phyloP scores from a whole-genome alignment of 2,329 filamentous ascomycete genomes.

The Davidsoniella neocaledoniae region DNA sequence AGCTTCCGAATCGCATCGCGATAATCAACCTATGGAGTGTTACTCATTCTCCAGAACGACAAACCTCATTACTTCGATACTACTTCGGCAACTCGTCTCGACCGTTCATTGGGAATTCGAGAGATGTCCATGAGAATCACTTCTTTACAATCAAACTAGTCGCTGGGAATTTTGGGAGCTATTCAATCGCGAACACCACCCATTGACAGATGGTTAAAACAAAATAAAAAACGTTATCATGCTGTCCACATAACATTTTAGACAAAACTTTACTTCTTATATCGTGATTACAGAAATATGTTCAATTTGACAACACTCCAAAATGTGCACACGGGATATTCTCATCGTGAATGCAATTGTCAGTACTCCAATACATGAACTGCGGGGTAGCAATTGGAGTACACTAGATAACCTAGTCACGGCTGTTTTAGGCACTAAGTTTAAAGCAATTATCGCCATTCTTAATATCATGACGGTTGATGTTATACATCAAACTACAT shows the following conservation, averaged over 20 bases:
- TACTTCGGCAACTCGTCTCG: constrained; percentile 5
- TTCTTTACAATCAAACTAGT: constrained; percentile 10
- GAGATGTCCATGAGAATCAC: constrained; percentile 11
- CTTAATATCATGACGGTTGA: too few species aligned
- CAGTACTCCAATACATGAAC: too few species aligned
- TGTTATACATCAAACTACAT: background rate
- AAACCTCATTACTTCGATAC: background rate
- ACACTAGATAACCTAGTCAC: too few species aligned
- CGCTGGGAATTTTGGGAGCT: constrained; percentile 8
- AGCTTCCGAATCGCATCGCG: background rate
- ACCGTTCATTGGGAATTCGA: constrained; percentile 8
- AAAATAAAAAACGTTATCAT: constrained; percentile 4
- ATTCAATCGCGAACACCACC: constrained; percentile 7
- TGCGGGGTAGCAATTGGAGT: too few species aligned
- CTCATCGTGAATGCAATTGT: background rate
- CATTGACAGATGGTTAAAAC: constrained; percentile 7
- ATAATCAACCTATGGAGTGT: background rate
- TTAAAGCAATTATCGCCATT: too few species aligned
- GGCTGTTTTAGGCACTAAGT: too few species aligned
- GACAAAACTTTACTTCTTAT: background rate
- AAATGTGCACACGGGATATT: too few species aligned
- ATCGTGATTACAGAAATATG: background rate
- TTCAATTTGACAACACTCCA: too few species aligned
- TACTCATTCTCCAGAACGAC: background rate
- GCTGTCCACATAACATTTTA: background rate